Evolutionary conservation across 2,329 filamentous ascomycete species (phyloP), one percentile per base, ranked within the genome.

Genomic region (Lachnellula cervina): DNA sequence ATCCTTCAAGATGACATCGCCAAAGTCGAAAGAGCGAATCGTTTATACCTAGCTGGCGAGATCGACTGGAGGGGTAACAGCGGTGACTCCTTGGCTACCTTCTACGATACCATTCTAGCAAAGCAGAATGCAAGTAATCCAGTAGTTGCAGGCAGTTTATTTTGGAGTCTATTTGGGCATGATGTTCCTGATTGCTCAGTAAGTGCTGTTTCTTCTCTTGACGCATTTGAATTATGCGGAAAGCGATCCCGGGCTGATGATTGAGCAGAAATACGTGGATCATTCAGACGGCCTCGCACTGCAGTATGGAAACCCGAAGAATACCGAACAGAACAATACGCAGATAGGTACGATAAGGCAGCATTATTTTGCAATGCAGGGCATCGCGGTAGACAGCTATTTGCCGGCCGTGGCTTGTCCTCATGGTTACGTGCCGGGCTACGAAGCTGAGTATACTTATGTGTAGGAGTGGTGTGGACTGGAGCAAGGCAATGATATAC

Each of bases 161-260:
- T 77, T 63, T 77, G 75, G 76, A 76, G 74, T 57, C 61, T 77
- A 34, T 79, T 78, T 56, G 72, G 72, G 25, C 73, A 73, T 51
- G 72, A 77, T 54, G 68, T 73, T 11, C 74, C 74, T 0, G 69
- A 77, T 61, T 78, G 76, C 60, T 62, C 62, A 51, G 74, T 74
- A 61, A 66, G 69, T 64, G 9, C 52, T 25, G 3, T 38, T 11
- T 3, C 7, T 43, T 28, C 3, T 28, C 7, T 32, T 32, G 28
- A 11, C 4, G 4, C 28, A 32, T 32, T 32, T 32, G 28, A 3
- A 2, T 32, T 32, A 2, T 11, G 28, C 11, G 28, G 28, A 11
- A 32, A 11, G 28, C 28, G 28, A 32, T 32, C 7, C 23, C 46
- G 46, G 28, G 54, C 5, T 43, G 16, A 21, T 9, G 43, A 9